Evolutionary conservation across 306 rosid genomes (phyloP).

Genomic region (Acacia melanoxylon): DNA sequence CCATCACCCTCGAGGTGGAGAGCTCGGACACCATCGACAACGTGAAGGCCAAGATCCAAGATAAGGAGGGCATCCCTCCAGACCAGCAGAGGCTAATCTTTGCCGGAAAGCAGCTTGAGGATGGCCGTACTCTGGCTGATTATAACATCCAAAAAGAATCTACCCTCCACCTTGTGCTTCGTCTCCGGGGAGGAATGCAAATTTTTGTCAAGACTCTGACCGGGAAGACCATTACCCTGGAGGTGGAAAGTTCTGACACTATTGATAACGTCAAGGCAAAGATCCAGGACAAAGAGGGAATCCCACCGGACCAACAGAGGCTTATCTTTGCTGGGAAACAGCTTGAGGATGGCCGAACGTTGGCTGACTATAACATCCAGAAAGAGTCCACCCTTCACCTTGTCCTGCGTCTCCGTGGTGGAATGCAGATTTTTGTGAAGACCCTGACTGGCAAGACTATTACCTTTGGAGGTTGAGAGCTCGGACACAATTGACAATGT

Average conservation of each 20-base stretch:
- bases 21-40: background rate
- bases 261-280: background rate
- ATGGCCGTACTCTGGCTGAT: background rate
- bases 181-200: background rate
- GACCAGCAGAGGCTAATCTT: background rate
- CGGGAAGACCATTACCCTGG: background rate
- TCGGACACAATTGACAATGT: slow-evolving; percentile 51
- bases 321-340: slow-evolving; percentile 45
- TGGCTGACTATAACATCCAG: slow-evolving; percentile 50
- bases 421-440: slow-evolving; percentile 53
- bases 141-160: background rate
- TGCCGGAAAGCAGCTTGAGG: background rate
- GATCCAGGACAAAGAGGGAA: slow-evolving; percentile 33
- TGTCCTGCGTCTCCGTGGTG: slow-evolving; percentile 47
- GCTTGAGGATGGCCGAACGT: slow-evolving; percentile 46
- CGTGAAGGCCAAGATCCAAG: background rate
- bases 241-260: background rate
- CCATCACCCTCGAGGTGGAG: background rate
- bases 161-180: background rate
- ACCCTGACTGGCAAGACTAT: slow-evolving; percentile 47
- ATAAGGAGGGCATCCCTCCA: background rate
- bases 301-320: slow-evolving; percentile 55
- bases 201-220: background rate
- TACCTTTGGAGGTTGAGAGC: slow-evolving; percentile 47
- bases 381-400: slow-evolving; percentile 49